Percentiles rank a stretch among this genome's conserved stretches.
phyloP scores from a whole-genome alignment of 495 filamentous ascomycete genomes.

The Chaetomium fimeti region DNA sequence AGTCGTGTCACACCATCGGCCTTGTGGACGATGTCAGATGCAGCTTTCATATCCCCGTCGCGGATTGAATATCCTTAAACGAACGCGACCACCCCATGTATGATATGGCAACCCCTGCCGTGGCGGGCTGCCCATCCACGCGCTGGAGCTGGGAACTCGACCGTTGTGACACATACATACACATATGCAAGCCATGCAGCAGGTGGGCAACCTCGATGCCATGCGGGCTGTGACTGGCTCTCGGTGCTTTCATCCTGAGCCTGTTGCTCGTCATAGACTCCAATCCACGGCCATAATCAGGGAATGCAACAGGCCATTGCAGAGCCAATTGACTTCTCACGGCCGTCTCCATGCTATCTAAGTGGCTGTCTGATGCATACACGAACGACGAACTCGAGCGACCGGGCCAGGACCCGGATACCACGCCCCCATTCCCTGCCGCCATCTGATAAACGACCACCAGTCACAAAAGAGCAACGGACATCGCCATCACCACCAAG shows the following conservation, averaged over 20 bases:
- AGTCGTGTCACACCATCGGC: neutral
- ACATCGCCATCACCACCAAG: no score
- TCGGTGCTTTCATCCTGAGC: constrained; percentile 1
- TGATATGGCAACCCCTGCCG: constrained; percentile 4
- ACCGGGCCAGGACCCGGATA: no score
- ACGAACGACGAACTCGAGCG: no score
- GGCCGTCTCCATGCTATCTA: neutral
- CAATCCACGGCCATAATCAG: neutral
- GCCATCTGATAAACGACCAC: no score
- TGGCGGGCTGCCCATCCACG: neutral
- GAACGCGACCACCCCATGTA: neutral
- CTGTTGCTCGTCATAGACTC: neutral
- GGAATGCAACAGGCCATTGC: neutral
- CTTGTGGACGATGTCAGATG: neutral
- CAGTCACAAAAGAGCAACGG: no score
- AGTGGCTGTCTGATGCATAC: no score
- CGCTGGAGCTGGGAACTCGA: neutral
- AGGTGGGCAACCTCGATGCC: neutral
- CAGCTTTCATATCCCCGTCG: neutral
- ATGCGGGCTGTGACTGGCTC: neutral
- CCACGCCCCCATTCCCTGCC: no score
- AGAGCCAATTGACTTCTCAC: neutral
- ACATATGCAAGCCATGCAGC: constrained; percentile 9
- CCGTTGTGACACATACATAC: constrained; percentile 2
- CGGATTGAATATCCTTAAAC: neutral